Evolutionary conservation across 257 asterid genomes (phyloP), one percentile per base, ranked within the genome.

Genomic region (Ligustrum vulgare): DNA sequence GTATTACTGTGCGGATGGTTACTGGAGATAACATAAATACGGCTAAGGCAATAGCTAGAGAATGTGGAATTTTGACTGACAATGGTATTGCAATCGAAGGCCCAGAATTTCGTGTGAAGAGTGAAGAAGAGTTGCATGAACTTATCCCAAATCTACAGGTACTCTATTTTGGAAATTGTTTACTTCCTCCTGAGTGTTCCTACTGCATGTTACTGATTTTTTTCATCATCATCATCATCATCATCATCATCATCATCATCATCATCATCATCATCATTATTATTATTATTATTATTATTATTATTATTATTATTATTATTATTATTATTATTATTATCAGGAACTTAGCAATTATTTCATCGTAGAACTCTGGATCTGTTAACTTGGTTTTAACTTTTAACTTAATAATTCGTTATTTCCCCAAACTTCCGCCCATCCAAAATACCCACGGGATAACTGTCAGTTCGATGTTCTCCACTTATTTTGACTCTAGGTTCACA

Each of bases 1-100:
- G 97, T 58, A 89, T 92, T 72, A 79, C 72, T 36, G 98, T 93
- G 74, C 79, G 98, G 72, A 93, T 93, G 98, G 96, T 93, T 58
- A 93, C 98, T 1, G 98, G 98, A 41, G 98, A 93, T 77, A 93
- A 93, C 80, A 91, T 93, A 67, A 88, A 86, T 80, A 93, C 98
- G 11, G 98, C 98, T 15, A 93, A 87, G 86, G 98, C 98, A 11
- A 91, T 93, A 79, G 98, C 98, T 73, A 87, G 88, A 82, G 98
- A 93, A 80, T 93, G 98, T 83, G 98, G 98, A 70, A 93, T 93
- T 79, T 76, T 91, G 69, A 90, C 96, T 56, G 90, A 86, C 68
- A 89, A 87, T 78, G 98, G 97, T 20, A 78, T 89, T 75, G 97
- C 97, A 23, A 91, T 90, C 39, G 98, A 93, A 86, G 97, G 97